These are phyloP conservation scores for Combretum micranthum DNA, from an alignment of 345 rosid genomes.

Conservation along the genomic window DNA sequence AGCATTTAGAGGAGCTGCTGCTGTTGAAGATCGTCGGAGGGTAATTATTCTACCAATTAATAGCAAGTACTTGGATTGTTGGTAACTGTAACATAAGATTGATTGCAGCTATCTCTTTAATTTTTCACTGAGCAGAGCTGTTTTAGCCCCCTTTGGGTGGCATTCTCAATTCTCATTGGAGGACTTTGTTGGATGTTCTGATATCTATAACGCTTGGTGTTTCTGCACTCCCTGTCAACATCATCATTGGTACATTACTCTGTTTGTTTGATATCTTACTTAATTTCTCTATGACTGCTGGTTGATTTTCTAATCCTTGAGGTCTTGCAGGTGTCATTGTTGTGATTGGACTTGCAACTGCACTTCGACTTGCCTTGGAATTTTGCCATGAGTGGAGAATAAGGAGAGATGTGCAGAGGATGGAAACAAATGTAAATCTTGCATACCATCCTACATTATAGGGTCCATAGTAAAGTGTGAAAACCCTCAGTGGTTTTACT, in stretches of 20 bases:
- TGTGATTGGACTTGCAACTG: slow-evolving; percentile 92
- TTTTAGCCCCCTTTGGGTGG: slow-evolving; percentile 87
- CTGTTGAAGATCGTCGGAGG: slow-evolving; percentile 45
- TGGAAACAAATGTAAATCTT: slow-evolving; percentile 44
- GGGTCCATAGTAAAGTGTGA: slow-evolving; percentile 20
- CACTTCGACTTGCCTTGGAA: slow-evolving; percentile 67
- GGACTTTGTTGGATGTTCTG: slow-evolving; percentile 81
- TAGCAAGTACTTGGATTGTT: neutral
- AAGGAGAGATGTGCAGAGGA: slow-evolving; percentile 67
- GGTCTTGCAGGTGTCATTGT: slow-evolving; percentile 63
- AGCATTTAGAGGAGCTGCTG: slow-evolving; percentile 29
- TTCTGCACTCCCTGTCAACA: slow-evolving; percentile 80
- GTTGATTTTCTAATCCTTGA: neutral
- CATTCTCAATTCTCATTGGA: slow-evolving; percentile 78
- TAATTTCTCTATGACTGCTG: slow-evolving; percentile 11
- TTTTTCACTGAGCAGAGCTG: slow-evolving; percentile 45
- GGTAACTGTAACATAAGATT: neutral
- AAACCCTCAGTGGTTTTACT: neutral
- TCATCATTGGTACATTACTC: slow-evolving; percentile 59
- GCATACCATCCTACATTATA: slow-evolving; percentile 61
- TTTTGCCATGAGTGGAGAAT: slow-evolving; percentile 80
- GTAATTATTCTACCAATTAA: slow-evolving; percentile 22
- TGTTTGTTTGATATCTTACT: neutral
- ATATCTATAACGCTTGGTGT: slow-evolving; percentile 82
- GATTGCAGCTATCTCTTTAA: slow-evolving; percentile 4